Conservation (phyloP, 1,284 basidiomycete genomes). For the Malassezia globosa region DNA sequence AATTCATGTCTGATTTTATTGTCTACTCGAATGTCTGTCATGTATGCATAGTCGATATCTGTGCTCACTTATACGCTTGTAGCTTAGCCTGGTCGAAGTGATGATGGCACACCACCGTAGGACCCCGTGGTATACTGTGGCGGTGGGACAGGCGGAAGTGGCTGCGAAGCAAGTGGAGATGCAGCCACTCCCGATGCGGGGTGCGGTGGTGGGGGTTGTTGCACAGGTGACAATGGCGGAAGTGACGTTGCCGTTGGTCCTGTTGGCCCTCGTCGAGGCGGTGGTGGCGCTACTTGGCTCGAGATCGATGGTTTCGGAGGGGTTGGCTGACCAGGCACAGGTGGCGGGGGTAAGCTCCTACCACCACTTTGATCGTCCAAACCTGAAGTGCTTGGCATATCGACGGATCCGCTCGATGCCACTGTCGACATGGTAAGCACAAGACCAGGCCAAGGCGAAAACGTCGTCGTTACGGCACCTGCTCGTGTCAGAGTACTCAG, state of each 20-base stretch:
- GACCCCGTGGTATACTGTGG: not conserved
- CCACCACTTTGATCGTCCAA: not conserved
- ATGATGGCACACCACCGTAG: too few species aligned
- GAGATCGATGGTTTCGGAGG: slow-evolving; percentile 1
- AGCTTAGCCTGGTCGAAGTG: too few species aligned
- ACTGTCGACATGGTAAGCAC: slow-evolving; percentile 13
- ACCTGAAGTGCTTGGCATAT: not conserved
- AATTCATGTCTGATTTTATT: too few species aligned
- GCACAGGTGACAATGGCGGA: not conserved
- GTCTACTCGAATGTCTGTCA: too few species aligned
- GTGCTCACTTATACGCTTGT: too few species aligned
- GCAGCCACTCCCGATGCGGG: not conserved
- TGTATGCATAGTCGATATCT: too few species aligned
- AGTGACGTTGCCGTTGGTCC: not conserved
- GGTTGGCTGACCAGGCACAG: not conserved
- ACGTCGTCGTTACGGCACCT: slow-evolving; percentile 16
- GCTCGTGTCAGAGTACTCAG: not conserved
- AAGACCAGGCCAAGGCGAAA: slow-evolving; percentile 16
- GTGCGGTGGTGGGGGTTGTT: not conserved
- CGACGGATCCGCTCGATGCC: not conserved
- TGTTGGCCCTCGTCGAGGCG: slow-evolving; percentile 8
- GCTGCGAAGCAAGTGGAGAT: not conserved
- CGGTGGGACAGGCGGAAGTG: not conserved
- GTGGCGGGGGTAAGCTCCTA: not conserved
- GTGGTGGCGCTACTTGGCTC: slow-evolving; percentile 3